A percentile compares a stretch with the other conserved stretches of the same genome.
phyloP scores from a whole-genome alignment of 2,329 filamentous ascomycete species.

The Clonostachys chloroleuca region DNA sequence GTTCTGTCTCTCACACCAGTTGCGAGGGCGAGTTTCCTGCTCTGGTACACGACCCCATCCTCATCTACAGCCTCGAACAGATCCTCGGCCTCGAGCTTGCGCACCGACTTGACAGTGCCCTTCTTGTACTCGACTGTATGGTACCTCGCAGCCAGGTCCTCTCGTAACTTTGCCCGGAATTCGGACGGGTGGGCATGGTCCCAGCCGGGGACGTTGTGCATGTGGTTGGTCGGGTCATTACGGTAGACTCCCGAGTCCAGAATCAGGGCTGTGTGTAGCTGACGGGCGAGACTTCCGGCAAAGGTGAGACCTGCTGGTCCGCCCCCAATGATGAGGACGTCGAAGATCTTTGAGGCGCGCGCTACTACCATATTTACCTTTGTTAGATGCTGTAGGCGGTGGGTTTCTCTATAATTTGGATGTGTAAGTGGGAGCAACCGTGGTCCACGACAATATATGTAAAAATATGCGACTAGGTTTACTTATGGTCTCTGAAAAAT shows the following conservation, averaged over 20 bases:
- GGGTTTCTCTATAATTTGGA: too few relatives aligned
- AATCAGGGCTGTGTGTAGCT: conserved; percentile 39
- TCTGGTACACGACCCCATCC: conserved; percentile 33
- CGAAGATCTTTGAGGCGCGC: conserved; percentile 24
- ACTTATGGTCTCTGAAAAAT: too few relatives aligned
- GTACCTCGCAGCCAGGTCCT: conserved; percentile 26
- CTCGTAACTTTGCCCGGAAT: conserved; percentile 24
- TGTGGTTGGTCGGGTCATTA: conserved; percentile 38
- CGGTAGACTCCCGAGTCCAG: conserved; percentile 47
- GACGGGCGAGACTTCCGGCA: conserved; percentile 41
- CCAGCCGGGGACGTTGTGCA: conserved; percentile 38
- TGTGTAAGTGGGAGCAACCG: too few relatives aligned
- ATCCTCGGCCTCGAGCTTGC: conserved; percentile 17
- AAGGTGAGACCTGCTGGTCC: conserved; percentile 46
- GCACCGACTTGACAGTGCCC: conserved; percentile 16
- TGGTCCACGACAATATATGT: too few relatives aligned
- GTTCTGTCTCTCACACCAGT: conserved; percentile 47
- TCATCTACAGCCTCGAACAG: conserved; percentile 32
- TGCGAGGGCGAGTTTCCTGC: conserved; percentile 50
- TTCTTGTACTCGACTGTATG: conserved; percentile 22
- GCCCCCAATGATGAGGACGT: conserved; percentile 48
- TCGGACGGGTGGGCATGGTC: conserved; percentile 28
- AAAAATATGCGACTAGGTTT: too few relatives aligned
- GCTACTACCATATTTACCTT: too few relatives aligned
- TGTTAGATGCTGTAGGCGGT: too few relatives aligned